Evolutionary conservation across 495 filamentous ascomycete genomes (phyloP), one percentile per base, ranked within the genome.

Genomic region (Penicillium bialowiezense): DNA sequence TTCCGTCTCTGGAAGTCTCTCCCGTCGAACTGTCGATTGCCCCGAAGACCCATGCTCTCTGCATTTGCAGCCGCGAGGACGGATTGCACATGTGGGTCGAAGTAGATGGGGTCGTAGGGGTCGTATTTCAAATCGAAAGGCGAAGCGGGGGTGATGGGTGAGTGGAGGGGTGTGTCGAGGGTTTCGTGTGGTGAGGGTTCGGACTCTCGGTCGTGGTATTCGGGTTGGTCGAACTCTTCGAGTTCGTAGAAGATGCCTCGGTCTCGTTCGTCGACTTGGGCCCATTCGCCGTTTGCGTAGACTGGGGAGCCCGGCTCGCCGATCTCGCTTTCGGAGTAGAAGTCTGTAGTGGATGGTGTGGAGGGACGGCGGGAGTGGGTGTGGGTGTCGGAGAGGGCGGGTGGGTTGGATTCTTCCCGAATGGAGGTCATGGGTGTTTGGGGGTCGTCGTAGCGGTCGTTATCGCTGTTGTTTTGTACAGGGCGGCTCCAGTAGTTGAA

Each of bases 231-330:
- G 14, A 19, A 21, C 4, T 28, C 39, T 28, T 41, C 23, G 13
- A 54, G 20, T 13, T 60, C 52, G 32, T 51, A 44, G 42, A 62
- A 50, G 48, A 59, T 62, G 23, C 58, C 54, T 37, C 58, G 54
- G 42, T 65, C 60, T 35, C 60, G 53, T 26, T 54, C 55, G 52
- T 59, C 45, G 18, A 63, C 57, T 35, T 61, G 52, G 26, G 54
- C 49, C 60, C 57, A 65, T 44, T 58, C 55, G 32, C 58, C 54
- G 41, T 70, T 67, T 18, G 65, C 62, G 45, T 59, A 62, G 51
- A 71, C 59, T 2, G 66, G 61, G 3, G 62, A 65, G 14, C 68
- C 68, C 1, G 68, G 68, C 44, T 73, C 69, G 38, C 70, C 70
- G 15, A 73, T 63, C 8, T 72, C 61, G 28, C 59, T 57, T 14